Percentiles rank a stretch among this genome's conserved stretches.
Evolutionary conservation across 2,329 filamentous ascomycete genomes (phyloP).

Genomic region (Aspergillus jensenii): DNA sequence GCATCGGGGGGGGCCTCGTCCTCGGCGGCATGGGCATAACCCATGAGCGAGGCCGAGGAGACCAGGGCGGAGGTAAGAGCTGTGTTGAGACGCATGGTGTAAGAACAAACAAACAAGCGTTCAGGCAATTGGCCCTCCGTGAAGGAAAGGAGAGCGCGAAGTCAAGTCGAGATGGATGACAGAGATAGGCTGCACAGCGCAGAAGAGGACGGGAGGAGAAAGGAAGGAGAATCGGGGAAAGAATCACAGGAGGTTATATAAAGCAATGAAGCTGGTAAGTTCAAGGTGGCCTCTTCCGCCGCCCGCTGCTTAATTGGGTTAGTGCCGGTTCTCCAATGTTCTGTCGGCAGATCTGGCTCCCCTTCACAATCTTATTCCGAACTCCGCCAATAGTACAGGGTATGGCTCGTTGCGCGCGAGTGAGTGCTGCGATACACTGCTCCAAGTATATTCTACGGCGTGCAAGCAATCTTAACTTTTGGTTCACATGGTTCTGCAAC

Average conservation of each 20-base stretch:
- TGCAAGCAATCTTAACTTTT: no score
- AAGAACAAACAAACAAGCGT: constrained; percentile 17
- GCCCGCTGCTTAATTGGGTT: constrained; percentile 20
- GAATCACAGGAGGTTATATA: constrained; percentile 32
- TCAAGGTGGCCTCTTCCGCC: constrained; percentile 47
- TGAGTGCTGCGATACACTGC: neutral
- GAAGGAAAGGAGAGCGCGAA: constrained; percentile 11
- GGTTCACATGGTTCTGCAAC: no score
- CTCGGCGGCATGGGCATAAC: constrained; percentile 66
- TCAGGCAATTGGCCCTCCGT: constrained; percentile 23
- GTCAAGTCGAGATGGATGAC: constrained; percentile 11
- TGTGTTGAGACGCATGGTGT: constrained; percentile 80
- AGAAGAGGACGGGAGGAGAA: constrained; percentile 14
- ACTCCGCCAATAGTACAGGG: neutral
- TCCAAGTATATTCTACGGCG: no score
- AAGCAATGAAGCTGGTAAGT: constrained; percentile 28
- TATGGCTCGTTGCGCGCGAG: no score
- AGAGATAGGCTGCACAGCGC: neutral
- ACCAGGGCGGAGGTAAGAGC: constrained; percentile 69
- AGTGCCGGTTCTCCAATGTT: constrained; percentile 19
- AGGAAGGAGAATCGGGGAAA: constrained; percentile 20
- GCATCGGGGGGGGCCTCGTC: constrained; percentile 59
- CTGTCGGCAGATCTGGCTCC: constrained; percentile 5
- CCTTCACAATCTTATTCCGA: neutral
- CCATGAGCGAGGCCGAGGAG: constrained; percentile 67